Evolutionary conservation across 1,284 basidiomycete species (phyloP).

Genomic region (Neotropicomus parvogracilis): DNA sequence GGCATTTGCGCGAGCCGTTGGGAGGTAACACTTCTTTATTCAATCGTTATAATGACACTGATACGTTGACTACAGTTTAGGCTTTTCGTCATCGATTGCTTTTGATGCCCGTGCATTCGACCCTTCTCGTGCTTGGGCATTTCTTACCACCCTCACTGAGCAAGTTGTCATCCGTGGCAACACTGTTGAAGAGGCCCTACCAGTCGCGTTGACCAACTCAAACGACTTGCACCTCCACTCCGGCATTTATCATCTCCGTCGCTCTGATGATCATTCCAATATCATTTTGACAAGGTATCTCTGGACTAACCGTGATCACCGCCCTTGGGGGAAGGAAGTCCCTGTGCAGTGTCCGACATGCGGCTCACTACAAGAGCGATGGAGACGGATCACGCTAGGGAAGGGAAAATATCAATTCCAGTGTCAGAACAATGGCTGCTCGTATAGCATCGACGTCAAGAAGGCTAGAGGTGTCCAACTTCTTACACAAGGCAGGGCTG

Average conservation of each 20-base stretch:
- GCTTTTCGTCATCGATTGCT: background rate
- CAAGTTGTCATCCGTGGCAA: background rate
- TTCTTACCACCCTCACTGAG: background rate
- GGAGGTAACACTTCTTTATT: background rate
- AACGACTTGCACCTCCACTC: background rate
- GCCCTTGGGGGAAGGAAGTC: background rate
- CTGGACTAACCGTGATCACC: background rate
- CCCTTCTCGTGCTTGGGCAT: background rate
- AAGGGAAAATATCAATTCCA: too few relatives aligned
- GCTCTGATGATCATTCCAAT: background rate
- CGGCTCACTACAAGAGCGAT: too few relatives aligned
- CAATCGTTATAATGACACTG: too few relatives aligned
- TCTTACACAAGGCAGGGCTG: too few relatives aligned
- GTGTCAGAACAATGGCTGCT: too few relatives aligned
- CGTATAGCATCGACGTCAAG: too few relatives aligned
- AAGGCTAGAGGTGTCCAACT: too few relatives aligned
- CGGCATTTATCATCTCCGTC: background rate
- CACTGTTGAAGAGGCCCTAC: background rate
- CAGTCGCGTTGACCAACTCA: background rate
- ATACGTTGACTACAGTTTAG: background rate
- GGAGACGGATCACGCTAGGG: too few relatives aligned
- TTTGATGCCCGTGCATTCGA: background rate
- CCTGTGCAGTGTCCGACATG: background rate
- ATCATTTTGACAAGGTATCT: background rate
- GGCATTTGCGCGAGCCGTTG: background rate